Evolutionary conservation across 1,284 basidiomycete species (phyloP), one percentile per base, ranked within the genome.

Genomic region (Ganoderma multipileum): DNA sequence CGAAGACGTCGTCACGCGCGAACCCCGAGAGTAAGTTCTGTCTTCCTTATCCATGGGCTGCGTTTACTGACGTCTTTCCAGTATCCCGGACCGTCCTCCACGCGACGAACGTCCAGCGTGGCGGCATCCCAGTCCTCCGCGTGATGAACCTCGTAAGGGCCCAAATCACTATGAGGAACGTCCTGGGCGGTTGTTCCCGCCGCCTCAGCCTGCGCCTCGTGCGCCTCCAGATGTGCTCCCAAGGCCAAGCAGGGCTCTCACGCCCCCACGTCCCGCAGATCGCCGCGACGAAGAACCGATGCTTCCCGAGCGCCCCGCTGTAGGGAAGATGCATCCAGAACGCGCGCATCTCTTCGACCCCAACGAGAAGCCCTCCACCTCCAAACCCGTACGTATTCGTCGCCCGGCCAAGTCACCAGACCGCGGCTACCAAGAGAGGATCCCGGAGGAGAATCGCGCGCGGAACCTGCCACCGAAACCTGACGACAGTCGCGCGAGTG

Each of bases 261-360:
- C 67, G 7, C 61, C 68, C 0, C 69, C 71, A 18, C 72, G 67
- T 47, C 30, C 14, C 18, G 65, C 54, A 26, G 63, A 66, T 41
- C 64, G 65, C 11, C 71, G 68, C 16, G 44, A 44, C 14, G 59
- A 71, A 9, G 68, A 68, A 5, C 65, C 61, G 1, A 23, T 60
- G 58, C 44, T 66, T 30, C 41, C 58, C 8, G 64, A 68, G 4
- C 64, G 30, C 33, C 64, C 67, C 3, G 68, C 47, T 1, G 42
- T 54, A 14, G 39, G 38, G 33, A 72, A 66, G 61, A 54, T 73
- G 0, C 74, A 75, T 59, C 71, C 74, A 1, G 73, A 74, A 26
- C 74, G 72, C n/a, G 70, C 66, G 0, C 73, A 68, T 16, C 50
- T 68, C 0, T 38, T 74, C 9, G 62, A 60, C 58, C 36, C 36